Evolutionary conservation across 1,284 basidiomycete genomes (phyloP).

Genomic region (Naganishia sp.): DNA sequence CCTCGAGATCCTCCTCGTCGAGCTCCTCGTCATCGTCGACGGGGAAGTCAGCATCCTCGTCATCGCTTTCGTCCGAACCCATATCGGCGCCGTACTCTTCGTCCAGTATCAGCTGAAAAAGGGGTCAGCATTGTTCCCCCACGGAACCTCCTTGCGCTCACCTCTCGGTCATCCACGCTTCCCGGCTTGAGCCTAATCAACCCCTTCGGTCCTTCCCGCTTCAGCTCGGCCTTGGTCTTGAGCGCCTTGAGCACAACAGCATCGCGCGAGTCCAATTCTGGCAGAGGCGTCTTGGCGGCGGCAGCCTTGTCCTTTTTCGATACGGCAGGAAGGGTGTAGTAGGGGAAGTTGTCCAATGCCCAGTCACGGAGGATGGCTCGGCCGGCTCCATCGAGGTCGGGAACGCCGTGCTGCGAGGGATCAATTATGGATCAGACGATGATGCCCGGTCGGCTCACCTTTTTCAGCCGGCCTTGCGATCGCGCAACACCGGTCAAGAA

Average conservation of each 20-base stretch:
- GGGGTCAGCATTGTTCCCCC: neutral
- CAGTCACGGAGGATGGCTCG: conserved; percentile 86
- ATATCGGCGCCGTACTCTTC: conserved; percentile 58
- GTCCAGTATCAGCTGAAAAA: conserved; percentile 57
- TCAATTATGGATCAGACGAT: neutral
- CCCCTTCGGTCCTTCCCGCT: conserved; percentile 52
- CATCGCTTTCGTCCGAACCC: conserved; percentile 40
- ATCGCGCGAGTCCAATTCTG: conserved; percentile 41
- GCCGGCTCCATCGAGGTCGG: conserved; percentile 77
- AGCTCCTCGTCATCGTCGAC: conserved; percentile 43
- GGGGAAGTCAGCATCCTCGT: conserved; percentile 37
- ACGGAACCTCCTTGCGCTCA: conserved; percentile 37
- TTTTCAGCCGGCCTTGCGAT: conserved; percentile 75
- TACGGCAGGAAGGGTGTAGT: conserved; percentile 68
- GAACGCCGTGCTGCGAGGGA: conserved; percentile 62
- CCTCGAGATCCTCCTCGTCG: conserved; percentile 36
- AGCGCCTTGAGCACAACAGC: conserved; percentile 61
- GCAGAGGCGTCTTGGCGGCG: conserved; percentile 36
- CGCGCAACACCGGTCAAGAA: conserved; percentile 85
- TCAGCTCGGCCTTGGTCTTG: conserved; percentile 63
- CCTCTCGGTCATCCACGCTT: conserved; percentile 60
- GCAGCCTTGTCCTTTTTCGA: conserved; percentile 42
- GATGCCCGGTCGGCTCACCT: conserved; percentile 57
- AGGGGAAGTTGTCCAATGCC: conserved; percentile 75
- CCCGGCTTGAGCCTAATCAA: conserved; percentile 63